A percentile compares a stretch with the other conserved stretches of the same genome.
These are phyloP conservation scores for Chlorella sorokiniana DNA, from an alignment of 139 green algal species.

Conservation along the genomic window DNA sequence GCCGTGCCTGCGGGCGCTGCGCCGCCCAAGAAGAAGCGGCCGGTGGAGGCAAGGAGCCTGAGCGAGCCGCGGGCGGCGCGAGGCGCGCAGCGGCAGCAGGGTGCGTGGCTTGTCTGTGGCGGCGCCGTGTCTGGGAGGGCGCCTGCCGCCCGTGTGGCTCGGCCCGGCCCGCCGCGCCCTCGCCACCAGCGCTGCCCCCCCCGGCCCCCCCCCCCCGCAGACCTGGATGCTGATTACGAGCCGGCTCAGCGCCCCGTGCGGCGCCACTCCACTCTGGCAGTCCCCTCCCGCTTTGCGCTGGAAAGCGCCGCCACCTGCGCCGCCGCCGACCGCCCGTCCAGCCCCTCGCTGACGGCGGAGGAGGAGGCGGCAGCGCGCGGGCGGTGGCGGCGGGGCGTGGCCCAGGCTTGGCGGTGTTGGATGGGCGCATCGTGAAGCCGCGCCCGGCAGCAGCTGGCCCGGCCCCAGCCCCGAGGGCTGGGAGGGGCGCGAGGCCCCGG, in stretches of 20 bases:
- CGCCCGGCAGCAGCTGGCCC: background rate
- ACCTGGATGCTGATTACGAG: constrained; percentile 10
- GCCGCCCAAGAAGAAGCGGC: background rate
- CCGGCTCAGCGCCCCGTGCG: background rate
- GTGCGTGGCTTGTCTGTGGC: background rate
- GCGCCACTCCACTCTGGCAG: constrained; percentile 1
- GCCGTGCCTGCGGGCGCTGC: too few relatives aligned
- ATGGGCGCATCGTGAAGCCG: constrained; percentile 29
- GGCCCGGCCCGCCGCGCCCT: background rate
- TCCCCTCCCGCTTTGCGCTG: constrained; percentile 18
- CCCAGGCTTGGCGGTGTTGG: background rate
- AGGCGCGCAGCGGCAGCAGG: constrained; percentile 2
- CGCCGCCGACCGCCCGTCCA: background rate
- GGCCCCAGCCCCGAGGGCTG: background rate
- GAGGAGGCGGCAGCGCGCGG: constrained; percentile 23
- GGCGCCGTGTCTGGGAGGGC: background rate
- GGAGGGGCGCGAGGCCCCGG: background rate
- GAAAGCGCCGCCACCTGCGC: constrained; percentile 9
- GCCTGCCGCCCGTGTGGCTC: background rate
- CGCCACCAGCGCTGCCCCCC: background rate
- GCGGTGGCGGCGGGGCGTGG: background rate
- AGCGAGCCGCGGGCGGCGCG: constrained; percentile 13
- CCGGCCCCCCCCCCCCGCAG: background rate
- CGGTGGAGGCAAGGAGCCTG: background rate
- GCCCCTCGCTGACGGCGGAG: constrained; percentile 13